Conservation (phyloP, 2,329 filamentous ascomycete genomes). For the Paecilomyces fulvus region DNA sequence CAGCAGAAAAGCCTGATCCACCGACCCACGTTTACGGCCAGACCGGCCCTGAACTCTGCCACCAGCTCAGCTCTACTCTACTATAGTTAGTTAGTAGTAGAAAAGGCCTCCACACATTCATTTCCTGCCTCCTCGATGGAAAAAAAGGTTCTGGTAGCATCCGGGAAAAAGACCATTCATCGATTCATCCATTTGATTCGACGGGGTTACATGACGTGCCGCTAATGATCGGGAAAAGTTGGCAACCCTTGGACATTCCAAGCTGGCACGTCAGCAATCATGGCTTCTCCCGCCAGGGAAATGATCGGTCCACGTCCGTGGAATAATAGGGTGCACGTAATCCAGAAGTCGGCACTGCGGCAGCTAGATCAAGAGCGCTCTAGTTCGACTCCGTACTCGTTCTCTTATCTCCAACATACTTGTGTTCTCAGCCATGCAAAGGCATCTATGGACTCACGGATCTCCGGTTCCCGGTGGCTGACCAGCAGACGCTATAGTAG, state of each 20-base stretch:
- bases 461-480: no score
- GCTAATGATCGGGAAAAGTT: not conserved
- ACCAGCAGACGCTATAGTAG: no score
- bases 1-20: not conserved
- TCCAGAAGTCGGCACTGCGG: no score
- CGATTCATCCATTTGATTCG: no score
- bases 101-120: no score
- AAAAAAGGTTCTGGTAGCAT: no score
- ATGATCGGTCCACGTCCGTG: not conserved
- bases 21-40: not conserved
- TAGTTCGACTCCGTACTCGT: not conserved
- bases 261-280: not conserved
- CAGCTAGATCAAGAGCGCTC: not conserved
- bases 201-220: not conserved
- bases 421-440: no score
- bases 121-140: no score
- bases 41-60: not conserved
- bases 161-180: not conserved
- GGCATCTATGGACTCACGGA: no score
- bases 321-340: not conserved
- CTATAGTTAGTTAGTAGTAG: no score
- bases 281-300: not conserved
- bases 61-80: not conserved
- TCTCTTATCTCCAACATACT: no score
- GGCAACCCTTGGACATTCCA: not conserved